Evolutionary conservation across 306 rosid genomes (phyloP).

Genomic region (Leucaena leucocephala): DNA sequence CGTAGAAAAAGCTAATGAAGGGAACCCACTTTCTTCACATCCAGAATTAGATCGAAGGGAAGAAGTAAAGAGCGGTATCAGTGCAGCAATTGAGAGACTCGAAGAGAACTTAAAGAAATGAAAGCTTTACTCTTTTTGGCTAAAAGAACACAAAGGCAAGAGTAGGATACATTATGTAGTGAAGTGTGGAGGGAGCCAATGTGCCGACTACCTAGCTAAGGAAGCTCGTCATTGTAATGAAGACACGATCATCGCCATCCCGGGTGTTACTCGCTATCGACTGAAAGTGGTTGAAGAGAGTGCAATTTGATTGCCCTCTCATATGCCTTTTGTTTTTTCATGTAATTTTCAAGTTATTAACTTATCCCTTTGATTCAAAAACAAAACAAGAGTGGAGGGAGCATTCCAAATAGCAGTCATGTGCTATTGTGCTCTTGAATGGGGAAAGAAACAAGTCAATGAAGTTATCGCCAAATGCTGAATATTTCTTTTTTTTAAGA

Average conservation of each 20-base stretch:
- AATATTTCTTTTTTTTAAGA: neutral
- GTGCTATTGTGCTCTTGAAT: conserved; percentile 15
- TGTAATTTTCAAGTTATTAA: no score
- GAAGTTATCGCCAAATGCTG: neutral
- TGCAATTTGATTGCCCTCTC: no score
- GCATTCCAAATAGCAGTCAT: conserved; percentile 22
- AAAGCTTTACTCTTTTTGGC: conserved; percentile 24
- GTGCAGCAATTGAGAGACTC: conserved; percentile 89
- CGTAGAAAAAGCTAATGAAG: conserved; percentile 83
- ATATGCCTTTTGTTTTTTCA: no score
- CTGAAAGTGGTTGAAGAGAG: no score
- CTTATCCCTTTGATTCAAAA: no score
- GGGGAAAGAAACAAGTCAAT: conserved; percentile 23
- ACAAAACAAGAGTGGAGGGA: neutral
- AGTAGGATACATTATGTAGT: no score
- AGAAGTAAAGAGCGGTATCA: conserved; percentile 70
- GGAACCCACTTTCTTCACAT: conserved; percentile 40
- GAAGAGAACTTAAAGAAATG: conserved; percentile 72
- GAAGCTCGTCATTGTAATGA: no score
- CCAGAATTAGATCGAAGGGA: conserved; percentile 42
- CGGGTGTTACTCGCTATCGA: no score
- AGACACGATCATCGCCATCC: no score
- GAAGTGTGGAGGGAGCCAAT: no score
- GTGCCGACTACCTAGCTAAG: no score
- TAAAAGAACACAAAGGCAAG: neutral